Evolutionary conservation across 345 rosid species (phyloP).

Genomic region (Citrus medica): DNA sequence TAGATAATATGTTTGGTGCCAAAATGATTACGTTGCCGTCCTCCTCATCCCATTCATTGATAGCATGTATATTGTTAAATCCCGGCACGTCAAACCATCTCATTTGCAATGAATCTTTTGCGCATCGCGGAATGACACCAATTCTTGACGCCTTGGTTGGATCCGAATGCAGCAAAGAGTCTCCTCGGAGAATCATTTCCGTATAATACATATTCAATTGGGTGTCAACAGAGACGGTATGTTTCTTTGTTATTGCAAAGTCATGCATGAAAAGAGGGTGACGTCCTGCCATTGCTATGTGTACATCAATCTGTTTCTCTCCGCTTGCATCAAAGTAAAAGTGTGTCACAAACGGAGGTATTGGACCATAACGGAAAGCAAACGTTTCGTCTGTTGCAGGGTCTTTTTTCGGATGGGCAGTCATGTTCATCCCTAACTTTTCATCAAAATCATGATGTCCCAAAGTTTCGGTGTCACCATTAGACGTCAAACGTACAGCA

Average conservation of each 20-base stretch:
- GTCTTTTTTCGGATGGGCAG: constrained; percentile 60
- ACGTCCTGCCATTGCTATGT: too few species aligned
- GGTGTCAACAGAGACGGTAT: neutral
- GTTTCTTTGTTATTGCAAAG: too few species aligned
- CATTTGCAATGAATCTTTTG: constrained; percentile 37
- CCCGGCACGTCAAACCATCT: constrained; percentile 57
- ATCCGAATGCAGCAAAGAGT: constrained; percentile 41
- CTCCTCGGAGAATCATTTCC: constrained; percentile 17
- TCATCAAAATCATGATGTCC: constrained; percentile 47
- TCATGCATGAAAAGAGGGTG: too few species aligned
- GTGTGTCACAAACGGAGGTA: neutral
- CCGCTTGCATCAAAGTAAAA: too few species aligned
- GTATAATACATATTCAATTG: too few species aligned
- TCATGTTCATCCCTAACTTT: constrained; percentile 50
- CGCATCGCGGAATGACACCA: constrained; percentile 47
- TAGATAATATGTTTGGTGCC: constrained; percentile 50
- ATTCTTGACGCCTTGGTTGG: constrained; percentile 39
- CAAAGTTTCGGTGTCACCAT: constrained; percentile 39
- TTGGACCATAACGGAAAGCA: constrained; percentile 53
- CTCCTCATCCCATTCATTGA: constrained; percentile 61
- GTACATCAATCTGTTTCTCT: too few species aligned
- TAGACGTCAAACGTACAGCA: constrained; percentile 30
- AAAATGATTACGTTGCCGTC: constrained; percentile 33
- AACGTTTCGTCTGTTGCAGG: constrained; percentile 48
- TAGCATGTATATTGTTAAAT: constrained; percentile 38